phyloP scores from a whole-genome alignment of 306 rosid species.

The Cicer pinnatifidum region DNA sequence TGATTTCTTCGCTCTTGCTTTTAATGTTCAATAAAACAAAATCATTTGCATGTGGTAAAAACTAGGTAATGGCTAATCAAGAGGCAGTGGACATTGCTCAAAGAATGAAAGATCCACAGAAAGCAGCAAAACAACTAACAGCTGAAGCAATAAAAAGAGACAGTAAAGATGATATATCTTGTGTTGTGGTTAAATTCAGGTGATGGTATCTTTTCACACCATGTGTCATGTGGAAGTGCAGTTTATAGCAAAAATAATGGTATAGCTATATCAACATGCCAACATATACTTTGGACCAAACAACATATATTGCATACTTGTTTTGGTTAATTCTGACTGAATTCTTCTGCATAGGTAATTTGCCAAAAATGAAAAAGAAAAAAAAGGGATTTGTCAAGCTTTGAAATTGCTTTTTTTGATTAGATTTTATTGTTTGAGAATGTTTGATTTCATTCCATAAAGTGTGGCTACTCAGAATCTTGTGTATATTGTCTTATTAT shows the following conservation, averaged over 20 bases:
- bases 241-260: constrained; percentile 54
- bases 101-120: constrained; percentile 66
- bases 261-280: constrained; percentile 44
- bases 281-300: constrained; percentile 46
- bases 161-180: constrained; percentile 90
- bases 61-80: constrained; percentile 86
- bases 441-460: constrained; percentile 63
- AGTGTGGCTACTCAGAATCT: constrained; percentile 50
- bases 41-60: constrained; percentile 46
- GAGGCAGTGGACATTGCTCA: constrained; percentile 87
- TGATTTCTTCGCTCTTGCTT: constrained; percentile 22
- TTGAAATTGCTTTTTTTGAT: constrained; percentile 51
- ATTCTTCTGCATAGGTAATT: background rate
- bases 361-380: constrained; percentile 29
- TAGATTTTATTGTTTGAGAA: constrained; percentile 55
- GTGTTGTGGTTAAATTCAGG: constrained; percentile 81
- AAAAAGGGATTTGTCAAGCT: constrained; percentile 43
- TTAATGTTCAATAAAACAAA: background rate
- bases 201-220: constrained; percentile 44
- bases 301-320: constrained; percentile 31
- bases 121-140: constrained; percentile 81
- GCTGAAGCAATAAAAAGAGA: constrained; percentile 81
- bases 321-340: constrained; percentile 47
- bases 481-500: constrained; percentile 46
- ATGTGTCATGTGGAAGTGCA: constrained; percentile 42